Conservation (phyloP, 1,284 basidiomycete genomes). For the Rhodotorula sp. region DNA sequence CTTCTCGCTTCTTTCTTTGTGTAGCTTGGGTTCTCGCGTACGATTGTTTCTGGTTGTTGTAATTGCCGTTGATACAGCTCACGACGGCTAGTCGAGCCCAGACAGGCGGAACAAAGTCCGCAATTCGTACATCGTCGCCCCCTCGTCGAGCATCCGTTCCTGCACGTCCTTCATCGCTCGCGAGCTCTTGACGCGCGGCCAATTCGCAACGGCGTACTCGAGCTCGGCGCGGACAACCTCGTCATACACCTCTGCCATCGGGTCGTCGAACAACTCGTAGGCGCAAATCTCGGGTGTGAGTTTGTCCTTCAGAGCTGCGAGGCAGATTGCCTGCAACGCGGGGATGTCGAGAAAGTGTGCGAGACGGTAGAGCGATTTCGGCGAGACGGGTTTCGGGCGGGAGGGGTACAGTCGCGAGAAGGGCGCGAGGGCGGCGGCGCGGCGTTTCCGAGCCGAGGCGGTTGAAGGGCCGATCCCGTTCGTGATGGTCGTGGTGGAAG, state of each 20-base stretch:
- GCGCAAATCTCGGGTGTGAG: conserved; percentile 9
- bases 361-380: conserved; percentile 25
- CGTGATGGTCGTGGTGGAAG: background rate
- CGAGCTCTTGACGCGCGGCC: conserved; percentile 4
- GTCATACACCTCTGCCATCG: conserved; percentile 14
- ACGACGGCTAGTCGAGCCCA: background rate
- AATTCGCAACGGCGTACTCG: background rate
- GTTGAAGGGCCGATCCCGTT: background rate
- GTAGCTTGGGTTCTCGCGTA: background rate
- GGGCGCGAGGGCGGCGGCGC: background rate
- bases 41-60: conserved; percentile 1
- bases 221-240: conserved; percentile 10
- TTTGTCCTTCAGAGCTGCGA: conserved; percentile 1
- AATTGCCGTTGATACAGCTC: background rate
- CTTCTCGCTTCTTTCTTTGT: too few species aligned
- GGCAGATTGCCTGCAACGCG: background rate
- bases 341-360: conserved; percentile 28
- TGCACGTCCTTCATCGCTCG: conserved; percentile 7
- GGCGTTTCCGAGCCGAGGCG: background rate
- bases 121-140: conserved; percentile 2
- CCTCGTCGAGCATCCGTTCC: conserved; percentile 8
- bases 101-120: conserved; percentile 11
- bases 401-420: background rate
- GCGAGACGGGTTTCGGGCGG: conserved; percentile 10
- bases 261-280: conserved; percentile 16